Evolutionary conservation across 208 protist genomes (phyloP), one percentile per base, ranked within the genome.

Genomic region (Crithidia brevicula): DNA sequence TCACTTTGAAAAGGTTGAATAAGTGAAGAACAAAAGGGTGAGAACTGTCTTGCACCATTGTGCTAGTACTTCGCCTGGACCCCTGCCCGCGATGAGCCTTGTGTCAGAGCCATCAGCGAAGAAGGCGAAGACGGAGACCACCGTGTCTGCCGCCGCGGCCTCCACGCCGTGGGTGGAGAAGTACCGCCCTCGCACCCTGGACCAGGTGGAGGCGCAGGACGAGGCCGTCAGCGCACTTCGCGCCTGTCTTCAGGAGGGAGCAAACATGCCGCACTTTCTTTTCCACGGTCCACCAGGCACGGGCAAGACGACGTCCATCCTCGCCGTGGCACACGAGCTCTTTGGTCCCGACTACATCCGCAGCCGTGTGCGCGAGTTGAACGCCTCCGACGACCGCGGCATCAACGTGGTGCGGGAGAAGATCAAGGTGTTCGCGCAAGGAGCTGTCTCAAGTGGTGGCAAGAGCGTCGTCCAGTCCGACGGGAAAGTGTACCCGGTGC

Each of bases 361-460:
- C 65, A 74, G 58, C 40, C 84, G 98, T 11, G 98, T 99, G 43
- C 83, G 99, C 23, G 99, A 99, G 86, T 86, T 99, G n/a, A 99
- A 99, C 82, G 99, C 99, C 3, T 99, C 97, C 15, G 98, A 99
- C 83, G 98, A 99, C 74, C 87, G 99, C 30, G 99, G 99, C 45
- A 99, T 99, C 66, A 83, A 97, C 23, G 96, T 99, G 9, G 98
- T 99, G 42, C 90, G 99, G 16, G 91, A 98, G 52, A 99, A 98
- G 71, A 96, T 99, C 54, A 99, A 99, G 79, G 80, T 88, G 28
- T 99, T 99, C 88, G 98, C 98, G 9, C 85, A 98, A 54, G 81
- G 78, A 16, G 80, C 91, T 9, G 94, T 97, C 9, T 82, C 86
- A 16, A 91, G 67, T 60, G 82, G 66, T 10, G 83, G 72, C 31